Evolutionary conservation across 495 filamentous ascomycete genomes (phyloP).

Genomic region (Neurospora cerealis): DNA sequence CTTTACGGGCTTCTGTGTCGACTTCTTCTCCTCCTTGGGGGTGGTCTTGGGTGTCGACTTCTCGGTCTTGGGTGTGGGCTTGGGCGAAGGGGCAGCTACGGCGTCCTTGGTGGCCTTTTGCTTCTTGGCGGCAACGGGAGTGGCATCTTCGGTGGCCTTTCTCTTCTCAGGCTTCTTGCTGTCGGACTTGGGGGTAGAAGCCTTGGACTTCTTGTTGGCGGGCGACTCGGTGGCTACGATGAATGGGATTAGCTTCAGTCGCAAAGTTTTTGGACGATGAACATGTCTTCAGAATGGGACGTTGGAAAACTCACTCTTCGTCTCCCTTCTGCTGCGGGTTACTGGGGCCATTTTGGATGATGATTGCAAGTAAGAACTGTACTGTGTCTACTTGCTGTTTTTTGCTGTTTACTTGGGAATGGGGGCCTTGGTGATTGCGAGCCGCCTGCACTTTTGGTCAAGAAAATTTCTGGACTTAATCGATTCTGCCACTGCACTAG

Average conservation of each 20-base stretch:
- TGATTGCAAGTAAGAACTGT: neutral
- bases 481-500: conserved; percentile 8
- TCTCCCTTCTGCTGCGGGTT: conserved; percentile 53
- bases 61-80: conserved; percentile 17
- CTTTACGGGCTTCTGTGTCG: conserved; percentile 17
- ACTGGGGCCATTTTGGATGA: conserved; percentile 55
- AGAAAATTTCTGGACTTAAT: conserved; percentile 13
- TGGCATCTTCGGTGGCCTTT: conserved; percentile 36
- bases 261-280: neutral
- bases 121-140: conserved; percentile 33
- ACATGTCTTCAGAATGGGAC: neutral
- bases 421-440: neutral
- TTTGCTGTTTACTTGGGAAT: neutral
- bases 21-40: conserved; percentile 19
- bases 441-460: neutral
- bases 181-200: conserved; percentile 11
- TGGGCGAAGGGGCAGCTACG: conserved; percentile 9
- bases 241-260: conserved; percentile 18
- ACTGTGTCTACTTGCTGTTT: neutral
- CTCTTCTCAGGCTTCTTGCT: conserved; percentile 35
- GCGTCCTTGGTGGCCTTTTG: conserved; percentile 22
- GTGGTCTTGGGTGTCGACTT: conserved; percentile 11
- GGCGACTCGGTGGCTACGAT: conserved; percentile 40
- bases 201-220: conserved; percentile 52
- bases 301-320: conserved; percentile 49